These are phyloP conservation scores for Psilocybe sp. DNA, from an alignment of 768 basidiomycete species.

Conservation along the genomic window DNA sequence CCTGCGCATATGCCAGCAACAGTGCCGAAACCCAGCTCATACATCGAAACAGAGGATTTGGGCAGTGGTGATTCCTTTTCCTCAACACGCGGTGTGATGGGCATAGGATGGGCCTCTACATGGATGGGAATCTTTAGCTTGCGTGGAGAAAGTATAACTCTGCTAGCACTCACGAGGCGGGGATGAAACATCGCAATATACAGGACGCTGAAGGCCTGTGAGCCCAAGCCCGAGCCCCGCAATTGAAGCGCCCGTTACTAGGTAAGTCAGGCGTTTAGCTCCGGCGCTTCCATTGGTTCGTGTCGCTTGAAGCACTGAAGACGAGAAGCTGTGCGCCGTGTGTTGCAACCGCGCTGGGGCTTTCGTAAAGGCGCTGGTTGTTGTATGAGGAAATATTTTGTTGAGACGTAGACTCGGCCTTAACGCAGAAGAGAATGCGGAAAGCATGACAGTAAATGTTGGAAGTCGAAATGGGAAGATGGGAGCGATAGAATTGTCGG, in stretches of 20 bases:
- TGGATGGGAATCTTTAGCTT: neutral
- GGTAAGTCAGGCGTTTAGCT: neutral
- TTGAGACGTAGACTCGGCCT: neutral
- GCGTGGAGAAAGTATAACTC: neutral
- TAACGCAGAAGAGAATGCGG: neutral
- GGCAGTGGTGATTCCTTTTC: constrained; percentile 49
- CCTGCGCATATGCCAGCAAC: constrained; percentile 88
- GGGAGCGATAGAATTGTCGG: neutral
- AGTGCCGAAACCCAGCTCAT: constrained; percentile 87
- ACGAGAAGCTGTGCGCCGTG: neutral
- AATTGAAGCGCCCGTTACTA: constrained; percentile 30
- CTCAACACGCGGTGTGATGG: constrained; percentile 2
- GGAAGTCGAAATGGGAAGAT: neutral
- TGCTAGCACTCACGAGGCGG: neutral
- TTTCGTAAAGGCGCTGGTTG: too few species aligned
- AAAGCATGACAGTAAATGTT: neutral
- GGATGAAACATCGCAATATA: constrained; percentile 49
- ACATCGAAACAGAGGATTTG: constrained; percentile 69
- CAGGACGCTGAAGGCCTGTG: constrained; percentile 29
- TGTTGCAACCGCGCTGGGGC: too few species aligned
- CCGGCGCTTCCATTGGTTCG: neutral
- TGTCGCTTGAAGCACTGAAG: neutral
- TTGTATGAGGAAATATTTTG: too few species aligned
- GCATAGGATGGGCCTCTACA: constrained; percentile 3
- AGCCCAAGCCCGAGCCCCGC: constrained; percentile 45